Base-by-base conservation (phyloP, 805 yeast species). In the Teunomyces kruisii region DNA sequence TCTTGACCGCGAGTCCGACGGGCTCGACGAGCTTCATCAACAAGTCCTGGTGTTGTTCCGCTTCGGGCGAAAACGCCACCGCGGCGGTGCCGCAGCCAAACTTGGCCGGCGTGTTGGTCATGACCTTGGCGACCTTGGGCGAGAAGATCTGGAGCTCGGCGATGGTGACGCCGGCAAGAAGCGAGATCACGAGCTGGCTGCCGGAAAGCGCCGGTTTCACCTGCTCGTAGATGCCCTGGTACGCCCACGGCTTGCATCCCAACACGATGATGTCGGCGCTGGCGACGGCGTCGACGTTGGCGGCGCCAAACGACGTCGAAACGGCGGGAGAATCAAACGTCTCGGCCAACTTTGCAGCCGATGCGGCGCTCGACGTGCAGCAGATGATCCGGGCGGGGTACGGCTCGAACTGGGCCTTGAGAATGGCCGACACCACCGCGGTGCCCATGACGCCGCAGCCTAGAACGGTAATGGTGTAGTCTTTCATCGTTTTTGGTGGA, bases 381-480 rank as follows among this genome's bases (percentile, higher is more conserved):
- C 94, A 88, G 53, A 86, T 76, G 62, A 91, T 84, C 58, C 75
- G 79, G 22, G 75, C 61, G 24, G 98, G 97, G 46, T 77, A 78
- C 4, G 84, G 79, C 14, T 62, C 62, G 50, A 76, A 74, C 19
- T 66, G 49, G 9, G 68, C 47, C 30, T 78, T 76, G 43, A 88
- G 69, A 38, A 87, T 81, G 9, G 98, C 96, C 9, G 88, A 76
- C 27, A 88, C 76, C 39, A 94, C 88, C 9, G 98, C 97, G 13
- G 92, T 85, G 47, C 98, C 98, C 89, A 94, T 88, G 44, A 87
- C 90, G 49, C 99, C 99, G 57, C 96, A 82, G 29, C 97, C 99
- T 44, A 94, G 75, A 26, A 94, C 82, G 13, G 91, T 78, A 43
- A 92, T 68, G 3, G 88, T 84, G 69, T 79, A 80, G 47, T 62